Evolutionary conservation across 78 protist genomes (phyloP).

Genomic region (Dictyostelium discoideum): DNA sequence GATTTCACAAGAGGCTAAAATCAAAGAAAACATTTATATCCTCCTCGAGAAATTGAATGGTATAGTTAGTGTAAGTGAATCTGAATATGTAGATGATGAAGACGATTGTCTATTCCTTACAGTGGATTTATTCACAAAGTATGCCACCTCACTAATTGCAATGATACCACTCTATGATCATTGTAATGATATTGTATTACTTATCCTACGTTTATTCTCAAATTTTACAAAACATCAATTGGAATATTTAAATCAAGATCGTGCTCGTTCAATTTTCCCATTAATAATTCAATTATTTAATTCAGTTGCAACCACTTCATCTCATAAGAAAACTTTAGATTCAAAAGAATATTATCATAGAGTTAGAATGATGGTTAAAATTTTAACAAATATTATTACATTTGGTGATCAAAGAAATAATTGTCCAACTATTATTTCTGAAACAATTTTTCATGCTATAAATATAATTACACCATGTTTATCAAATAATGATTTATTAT

Average conservation of each 20-base stretch:
- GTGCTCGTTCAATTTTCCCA: conserved; percentile 11
- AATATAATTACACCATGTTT: conserved; percentile 41
- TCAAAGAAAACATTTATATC: conserved; percentile 36
- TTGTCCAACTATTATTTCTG: background rate
- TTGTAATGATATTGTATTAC: conserved; percentile 15
- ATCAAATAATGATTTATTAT: conserved; percentile 34
- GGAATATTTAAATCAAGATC: background rate
- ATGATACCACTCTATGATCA: conserved; percentile 61
- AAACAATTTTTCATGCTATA: conserved; percentile 31
- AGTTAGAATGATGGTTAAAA: conserved; percentile 45
- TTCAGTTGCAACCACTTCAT: background rate
- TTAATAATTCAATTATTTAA: conserved; percentile 18
- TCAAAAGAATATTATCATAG: conserved; percentile 55
- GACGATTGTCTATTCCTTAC: background rate
- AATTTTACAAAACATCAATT: conserved; percentile 34
- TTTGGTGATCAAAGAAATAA: conserved; percentile 24
- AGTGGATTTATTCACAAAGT: conserved; percentile 40
- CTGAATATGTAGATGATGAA: background rate
- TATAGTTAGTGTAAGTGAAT: background rate
- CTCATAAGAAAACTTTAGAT: background rate
- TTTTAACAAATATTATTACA: conserved; percentile 10
- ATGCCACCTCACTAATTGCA: background rate
- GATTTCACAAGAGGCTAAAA: conserved; percentile 16
- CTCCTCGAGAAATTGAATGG: conserved; percentile 43
- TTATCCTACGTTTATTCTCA: conserved; percentile 25